Evolutionary conservation across 1,284 basidiomycete species (phyloP), one percentile per base, ranked within the genome.

Genomic region (Ganoderma resinaceum): DNA sequence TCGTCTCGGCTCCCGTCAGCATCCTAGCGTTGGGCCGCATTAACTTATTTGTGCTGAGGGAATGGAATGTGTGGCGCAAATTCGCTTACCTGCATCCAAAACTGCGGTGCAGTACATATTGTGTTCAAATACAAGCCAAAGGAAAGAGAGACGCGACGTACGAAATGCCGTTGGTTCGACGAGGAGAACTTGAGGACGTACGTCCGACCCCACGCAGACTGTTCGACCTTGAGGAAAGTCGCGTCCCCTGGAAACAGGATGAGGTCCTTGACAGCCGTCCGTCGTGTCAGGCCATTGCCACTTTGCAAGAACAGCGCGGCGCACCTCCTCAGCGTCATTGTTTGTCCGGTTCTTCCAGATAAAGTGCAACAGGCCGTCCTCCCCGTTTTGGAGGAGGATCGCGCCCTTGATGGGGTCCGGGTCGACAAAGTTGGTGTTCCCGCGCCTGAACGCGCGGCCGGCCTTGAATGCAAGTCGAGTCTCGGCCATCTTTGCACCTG

Each of bases 141-240:
- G 53, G 33, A 61, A 66, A 26, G 2, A 29, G 26, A 18, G 1
- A 29, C 1, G 20, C 37, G 1, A 86, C 93, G 78, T 74, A 95
- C 93, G 77, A 95, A 95, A 77, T 94, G 91, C 68, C 87, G 86
- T 76, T 94, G 91, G 75, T 92, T 85, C 20, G 93, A 94, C 7
- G 91, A 93, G 1, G 89, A 88, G 81, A 95, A 95, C 78, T 91
- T 93, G 74, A 95, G 87, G 68, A 94, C 91, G 75, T 91, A 94
- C 5, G 90, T 87, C 68, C 93, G 83, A 20, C 91, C 91, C 66
- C 82, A 81, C 3, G 83, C 75, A 1, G 87, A 85, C 74, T 92
- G 86, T 2, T 86, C 70, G 14, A 94, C 89, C 78, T 89, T 91
- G 68, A 83, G 82, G 75, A 95, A 93, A 1, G 84, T 85, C n/a